phyloP scores from a whole-genome alignment of 1,139 yeast genomes.

The Zygosaccharomyces pseudobailii region DNA sequence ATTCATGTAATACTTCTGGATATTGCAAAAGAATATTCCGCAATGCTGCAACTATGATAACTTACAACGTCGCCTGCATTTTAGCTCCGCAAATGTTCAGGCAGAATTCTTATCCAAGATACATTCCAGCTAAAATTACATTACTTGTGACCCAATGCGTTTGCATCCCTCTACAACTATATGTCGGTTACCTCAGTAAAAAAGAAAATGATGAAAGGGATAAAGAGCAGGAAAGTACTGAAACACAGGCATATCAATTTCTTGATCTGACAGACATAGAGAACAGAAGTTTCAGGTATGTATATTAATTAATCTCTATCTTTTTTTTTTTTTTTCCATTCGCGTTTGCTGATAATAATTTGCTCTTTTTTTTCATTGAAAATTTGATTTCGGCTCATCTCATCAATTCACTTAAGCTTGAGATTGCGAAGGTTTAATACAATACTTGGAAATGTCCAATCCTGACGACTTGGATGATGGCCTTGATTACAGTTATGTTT shows the following conservation, averaged over 20 bases:
- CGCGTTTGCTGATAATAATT: not conserved
- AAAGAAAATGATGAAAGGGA: conserved; percentile 44
- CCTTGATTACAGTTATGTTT: conserved; percentile 22
- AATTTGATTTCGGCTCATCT: conserved; percentile 9
- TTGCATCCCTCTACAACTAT: conserved; percentile 35
- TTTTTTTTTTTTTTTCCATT: conserved; percentile 6
- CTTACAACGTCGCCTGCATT: conserved; percentile 63
- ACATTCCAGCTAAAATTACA: conserved; percentile 45
- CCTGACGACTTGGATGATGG: conserved; percentile 36
- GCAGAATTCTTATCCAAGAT: conserved; percentile 48
- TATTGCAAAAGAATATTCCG: conserved; percentile 61
- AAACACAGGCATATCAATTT: conserved; percentile 41
- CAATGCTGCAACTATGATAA: conserved; percentile 56
- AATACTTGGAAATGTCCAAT: conserved; percentile 20
- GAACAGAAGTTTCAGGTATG: conserved; percentile 58
- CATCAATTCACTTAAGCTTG: not conserved
- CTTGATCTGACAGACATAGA: conserved; percentile 65
- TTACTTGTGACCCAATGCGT: conserved; percentile 42
- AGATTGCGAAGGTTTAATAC: not conserved
- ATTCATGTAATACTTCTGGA: conserved; percentile 56
- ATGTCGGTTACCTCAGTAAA: conserved; percentile 37
- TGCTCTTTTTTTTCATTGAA: not conserved
- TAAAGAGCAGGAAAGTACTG: conserved; percentile 28
- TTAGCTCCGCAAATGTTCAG: conserved; percentile 69
- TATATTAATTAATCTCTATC: conserved; percentile 19